Evolutionary conservation across 805 yeast genomes (phyloP), one percentile per base, ranked within the genome.

Genomic region (Blastobotrys peoriensis): DNA sequence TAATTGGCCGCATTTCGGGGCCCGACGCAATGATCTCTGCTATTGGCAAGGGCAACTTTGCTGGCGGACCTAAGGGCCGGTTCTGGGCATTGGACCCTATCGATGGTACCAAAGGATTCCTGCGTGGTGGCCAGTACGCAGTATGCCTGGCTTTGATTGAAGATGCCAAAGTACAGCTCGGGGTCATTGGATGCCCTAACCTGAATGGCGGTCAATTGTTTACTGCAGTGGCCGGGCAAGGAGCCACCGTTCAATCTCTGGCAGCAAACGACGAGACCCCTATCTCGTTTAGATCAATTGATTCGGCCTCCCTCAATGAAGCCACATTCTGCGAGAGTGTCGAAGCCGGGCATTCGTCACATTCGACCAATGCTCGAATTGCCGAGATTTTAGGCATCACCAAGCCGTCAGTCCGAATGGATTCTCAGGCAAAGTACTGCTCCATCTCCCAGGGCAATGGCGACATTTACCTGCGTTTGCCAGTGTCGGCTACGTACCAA

Each of bases 81-180:
- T 79, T 86, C 61, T 93, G 99, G 99, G 95, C 97, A 0, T 68
- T 93, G 58, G 99, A 93, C 60, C 99, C 99, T 33, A 89, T 93
- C 50, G 99, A 93, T 60, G 99, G 99, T 5, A 93, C 99, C 17
- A 93, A 82, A 62, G 99, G 99, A 0, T 93, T 93, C 61, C 68
- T 93, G 44, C 74, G 99, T 59, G 95, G 96, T 38, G 97, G 89
- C 52, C 99, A 93, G 61, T 93, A 87, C 64, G 97, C 98, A 1
- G 95, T 93, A 1, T 93, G 99, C 61, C 69, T 93, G 37, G 97
- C 95, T 0, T 68, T 93, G 53, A 81, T 93, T 38, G 94, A 80
- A 23, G 83, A 89, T 58, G 95, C 96, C 10, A 70, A 76, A 40
- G 95, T 87, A 1, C 80, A 83, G 49, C 73, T 93, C 40, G 98